Percentiles rank a stretch among this genome's conserved stretches.
These are phyloP conservation scores for Phytopythium vexans DNA, from an alignment of 352 stramenopile species.

Conservation along the genomic window DNA sequence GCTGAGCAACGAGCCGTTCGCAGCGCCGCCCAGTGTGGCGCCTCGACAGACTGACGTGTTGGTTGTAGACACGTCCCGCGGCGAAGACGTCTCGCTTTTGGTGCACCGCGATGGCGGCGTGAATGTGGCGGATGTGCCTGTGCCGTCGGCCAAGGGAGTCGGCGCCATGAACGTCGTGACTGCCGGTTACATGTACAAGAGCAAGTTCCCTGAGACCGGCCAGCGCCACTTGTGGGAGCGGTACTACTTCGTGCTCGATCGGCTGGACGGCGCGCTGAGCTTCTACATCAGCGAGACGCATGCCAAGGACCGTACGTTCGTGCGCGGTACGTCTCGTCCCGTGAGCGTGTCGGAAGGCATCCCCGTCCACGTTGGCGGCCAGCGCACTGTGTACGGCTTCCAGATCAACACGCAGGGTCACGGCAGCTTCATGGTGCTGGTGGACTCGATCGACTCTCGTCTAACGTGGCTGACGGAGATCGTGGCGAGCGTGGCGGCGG, in stretches of 20 bases:
- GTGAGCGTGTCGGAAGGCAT: conserved; percentile 82
- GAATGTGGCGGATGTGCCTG: not conserved
- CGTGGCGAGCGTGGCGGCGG: conserved; percentile 53
- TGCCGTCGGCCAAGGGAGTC: conserved; percentile 10
- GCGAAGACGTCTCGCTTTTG: conserved; percentile 80
- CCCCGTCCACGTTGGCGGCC: conserved; percentile 58
- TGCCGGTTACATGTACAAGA: conserved; percentile 89
- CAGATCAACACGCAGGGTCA: conserved; percentile 87
- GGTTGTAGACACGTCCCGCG: conserved; percentile 73
- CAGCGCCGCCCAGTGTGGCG: conserved; percentile 17
- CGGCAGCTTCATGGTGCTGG: conserved; percentile 79
- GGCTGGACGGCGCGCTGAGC: conserved; percentile 63
- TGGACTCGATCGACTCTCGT: conserved; percentile 82
- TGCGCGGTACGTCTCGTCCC: conserved; percentile 72
- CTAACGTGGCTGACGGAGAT: conserved; percentile 83
- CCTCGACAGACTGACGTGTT: conserved; percentile 65
- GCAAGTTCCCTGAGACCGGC: conserved; percentile 77
- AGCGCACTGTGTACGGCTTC: conserved; percentile 78
- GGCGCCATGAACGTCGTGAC: conserved; percentile 62
- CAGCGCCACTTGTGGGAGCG: conserved; percentile 82
- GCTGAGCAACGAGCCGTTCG: conserved; percentile 70
- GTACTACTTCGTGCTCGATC: conserved; percentile 85
- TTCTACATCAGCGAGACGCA: conserved; percentile 87
- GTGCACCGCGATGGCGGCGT: conserved; percentile 77
- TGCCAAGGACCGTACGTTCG: conserved; percentile 80